Base-by-base conservation (phyloP, 305 asterid species). In the Andrographis paniculata region DNA sequence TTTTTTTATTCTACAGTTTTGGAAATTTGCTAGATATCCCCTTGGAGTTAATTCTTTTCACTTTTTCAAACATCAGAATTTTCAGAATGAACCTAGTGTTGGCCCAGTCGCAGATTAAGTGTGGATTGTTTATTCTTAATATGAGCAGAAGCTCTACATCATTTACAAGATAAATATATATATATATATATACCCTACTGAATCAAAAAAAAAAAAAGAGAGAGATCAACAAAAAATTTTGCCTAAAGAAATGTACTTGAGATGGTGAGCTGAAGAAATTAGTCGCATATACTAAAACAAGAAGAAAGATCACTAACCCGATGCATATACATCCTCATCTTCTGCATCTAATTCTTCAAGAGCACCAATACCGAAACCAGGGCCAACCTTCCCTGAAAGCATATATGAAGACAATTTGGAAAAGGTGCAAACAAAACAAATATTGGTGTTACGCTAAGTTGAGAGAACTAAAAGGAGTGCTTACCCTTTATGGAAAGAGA, bases 331-430 rank as follows among this genome's bases (percentile, higher is more conserved):
- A 63, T 89, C 98, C 70, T 77, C 95, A 73, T 89, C 98, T 74
- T 89, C 98, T 50, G 67, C 84, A 70, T 82, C 98, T 52, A 85
- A 70, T 42, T 89, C 95, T 75, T 89, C 98, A 44, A 89, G 95
- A 54, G 94, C 98, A 42, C 98, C 98, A 42, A 85, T 75, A 42
- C 98, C 94, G 67, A 89, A 89, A 71, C 98, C 98, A 55, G 98
- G 93, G 60, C 82, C 94, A 38, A 64, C 52, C 75, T 79, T 89
- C 63, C 82, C 93, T 75, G 93, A 63, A 37, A 37, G 16, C 17
- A 37, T 37, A 14, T 14, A 37, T 37, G 17, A 17, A 37, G 14
- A 9, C 9, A 33, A 33, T 33, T 33, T 33, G 33, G 33, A 33
- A 33, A 5, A 33, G 38, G 38, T 33, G n/a, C n/a, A 33, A 33